Percentiles rank a stretch among this genome's conserved stretches.
These are phyloP conservation scores for Thelonectria discophora DNA, from an alignment of 2,329 filamentous ascomycete species.

Conservation along the genomic window DNA sequence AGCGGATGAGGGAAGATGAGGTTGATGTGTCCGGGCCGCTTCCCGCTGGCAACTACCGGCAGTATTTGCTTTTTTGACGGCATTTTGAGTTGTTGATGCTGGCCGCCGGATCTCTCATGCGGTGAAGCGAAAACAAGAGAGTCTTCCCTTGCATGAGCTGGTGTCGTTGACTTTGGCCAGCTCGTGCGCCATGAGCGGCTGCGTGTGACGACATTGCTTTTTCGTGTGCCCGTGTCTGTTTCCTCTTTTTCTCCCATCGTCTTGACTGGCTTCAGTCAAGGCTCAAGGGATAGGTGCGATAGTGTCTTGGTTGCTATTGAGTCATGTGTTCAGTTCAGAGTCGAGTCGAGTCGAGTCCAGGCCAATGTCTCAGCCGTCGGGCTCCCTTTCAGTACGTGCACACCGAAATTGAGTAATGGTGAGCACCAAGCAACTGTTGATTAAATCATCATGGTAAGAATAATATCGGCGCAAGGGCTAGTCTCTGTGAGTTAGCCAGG, in stretches of 20 bases:
- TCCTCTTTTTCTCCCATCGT: background rate
- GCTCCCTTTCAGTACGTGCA: background rate
- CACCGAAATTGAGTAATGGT: background rate
- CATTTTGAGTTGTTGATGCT: background rate
- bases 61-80: background rate
- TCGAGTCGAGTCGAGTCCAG: background rate
- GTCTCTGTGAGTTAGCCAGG: background rate
- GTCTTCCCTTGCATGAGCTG: background rate
- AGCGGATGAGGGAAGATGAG: too few relatives aligned
- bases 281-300: background rate
- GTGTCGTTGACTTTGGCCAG: conserved; percentile 1
- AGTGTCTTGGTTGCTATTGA: background rate
- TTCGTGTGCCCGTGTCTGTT: background rate
- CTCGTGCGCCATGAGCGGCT: conserved; percentile 11
- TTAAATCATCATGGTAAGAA: background rate
- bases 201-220: conserved; percentile 14
- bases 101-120: background rate
- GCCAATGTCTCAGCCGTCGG: background rate
- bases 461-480: background rate
- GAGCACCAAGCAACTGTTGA: background rate
- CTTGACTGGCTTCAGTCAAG: background rate
- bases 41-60: too few relatives aligned
- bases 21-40: too few relatives aligned
- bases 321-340: background rate
- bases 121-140: background rate